Evolutionary conservation across 2,329 filamentous ascomycete species (phyloP), one percentile per base, ranked within the genome.

Genomic region (Fusarium paranaense): DNA sequence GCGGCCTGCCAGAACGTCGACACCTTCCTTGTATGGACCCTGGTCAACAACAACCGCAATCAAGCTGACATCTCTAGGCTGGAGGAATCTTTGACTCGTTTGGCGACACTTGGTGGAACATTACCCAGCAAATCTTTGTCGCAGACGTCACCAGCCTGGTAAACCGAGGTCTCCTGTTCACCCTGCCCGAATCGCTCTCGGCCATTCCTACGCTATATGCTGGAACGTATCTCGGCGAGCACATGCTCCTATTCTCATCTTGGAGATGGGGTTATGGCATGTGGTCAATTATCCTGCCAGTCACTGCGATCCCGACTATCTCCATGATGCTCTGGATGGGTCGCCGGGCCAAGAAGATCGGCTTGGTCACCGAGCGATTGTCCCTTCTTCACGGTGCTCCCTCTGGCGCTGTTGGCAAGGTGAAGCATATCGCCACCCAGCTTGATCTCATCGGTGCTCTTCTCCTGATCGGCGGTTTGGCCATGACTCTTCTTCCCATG

Each of bases 191-290:
- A 7, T 75, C 73, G 5, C 47, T 75, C 25, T 60, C 73, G 0
- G 73, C 73, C 1, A 75, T 75, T 14, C 73, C 73, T 0, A 75
- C 73, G 3, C 56, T 75, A 1, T 75, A 75, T 27, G 72, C 37
- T 1, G 73, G 73, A 56, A 75, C 73, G n/a, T 73, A 75, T 6
- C 50, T 75, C 0, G 73, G 73, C 3, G 73, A 75, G 6, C 67
- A 75, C 2, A 73, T 75, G 5, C 70, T 75, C 0, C 35, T 71
- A 0, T 27, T 59, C 1, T 73, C 73, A 0, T 45, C 52, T 3
- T 75, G 73, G 73, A 71, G 73, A 59, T 73, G 72, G 72, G 73
- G 73, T 0, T 75, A 73, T 0, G 73, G 73, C 0, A 75, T 75
- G 62, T 75, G 73, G 73, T 22, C 70, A 0, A 75, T 75, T 1